A percentile compares a stretch with the other conserved stretches of the same genome.
These are phyloP conservation scores for Mycena vitilis DNA, from an alignment of 768 basidiomycete species.

Conservation along the genomic window DNA sequence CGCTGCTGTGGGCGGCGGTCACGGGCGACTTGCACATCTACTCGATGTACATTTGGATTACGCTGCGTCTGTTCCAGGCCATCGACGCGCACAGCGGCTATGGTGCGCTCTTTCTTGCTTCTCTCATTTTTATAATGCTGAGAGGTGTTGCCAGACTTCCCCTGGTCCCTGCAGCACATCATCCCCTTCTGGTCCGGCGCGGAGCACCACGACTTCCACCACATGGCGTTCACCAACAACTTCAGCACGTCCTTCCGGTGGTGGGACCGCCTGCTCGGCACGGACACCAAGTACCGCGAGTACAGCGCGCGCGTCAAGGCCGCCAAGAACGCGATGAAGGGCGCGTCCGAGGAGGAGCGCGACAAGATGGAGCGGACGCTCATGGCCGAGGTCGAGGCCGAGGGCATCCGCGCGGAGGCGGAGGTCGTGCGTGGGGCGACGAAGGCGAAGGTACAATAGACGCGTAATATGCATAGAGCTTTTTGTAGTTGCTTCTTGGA, in stretches of 20 bases:
- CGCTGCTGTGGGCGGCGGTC: slow-evolving; percentile 82
- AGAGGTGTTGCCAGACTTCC: too few species aligned
- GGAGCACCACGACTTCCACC: slow-evolving; percentile 98
- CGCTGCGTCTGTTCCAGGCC: slow-evolving; percentile 94
- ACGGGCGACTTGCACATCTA: slow-evolving; percentile 82
- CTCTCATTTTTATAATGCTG: too few species aligned
- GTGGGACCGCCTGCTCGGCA: slow-evolving; percentile 91
- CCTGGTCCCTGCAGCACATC: slow-evolving; percentile 94
- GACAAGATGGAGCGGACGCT: slow-evolving; percentile 69
- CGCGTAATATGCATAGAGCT: too few species aligned
- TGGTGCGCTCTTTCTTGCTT: too few species aligned
- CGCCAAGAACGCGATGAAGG: slow-evolving; percentile 67
- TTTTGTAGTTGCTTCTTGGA: too few species aligned
- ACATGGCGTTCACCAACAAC: slow-evolving; percentile 96
- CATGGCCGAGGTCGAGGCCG: slow-evolving; percentile 77
- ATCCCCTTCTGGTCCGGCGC: slow-evolving; percentile 97
- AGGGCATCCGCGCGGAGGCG: slow-evolving; percentile 78
- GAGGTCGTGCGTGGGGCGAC: slow-evolving; percentile 51
- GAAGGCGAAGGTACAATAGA: slow-evolving; percentile 50
- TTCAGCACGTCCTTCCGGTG: slow-evolving; percentile 95
- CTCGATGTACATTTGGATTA: slow-evolving; percentile 95
- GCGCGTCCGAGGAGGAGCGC: slow-evolving; percentile 64
- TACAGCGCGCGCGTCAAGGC: slow-evolving; percentile 77
- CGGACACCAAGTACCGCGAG: slow-evolving; percentile 88
- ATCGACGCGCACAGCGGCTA: slow-evolving; percentile 98